Percentiles rank a stretch among this genome's conserved stretches.
Evolutionary conservation across 768 basidiomycete species (phyloP).

Genomic region (Rhodotorula taiwanensis): DNA sequence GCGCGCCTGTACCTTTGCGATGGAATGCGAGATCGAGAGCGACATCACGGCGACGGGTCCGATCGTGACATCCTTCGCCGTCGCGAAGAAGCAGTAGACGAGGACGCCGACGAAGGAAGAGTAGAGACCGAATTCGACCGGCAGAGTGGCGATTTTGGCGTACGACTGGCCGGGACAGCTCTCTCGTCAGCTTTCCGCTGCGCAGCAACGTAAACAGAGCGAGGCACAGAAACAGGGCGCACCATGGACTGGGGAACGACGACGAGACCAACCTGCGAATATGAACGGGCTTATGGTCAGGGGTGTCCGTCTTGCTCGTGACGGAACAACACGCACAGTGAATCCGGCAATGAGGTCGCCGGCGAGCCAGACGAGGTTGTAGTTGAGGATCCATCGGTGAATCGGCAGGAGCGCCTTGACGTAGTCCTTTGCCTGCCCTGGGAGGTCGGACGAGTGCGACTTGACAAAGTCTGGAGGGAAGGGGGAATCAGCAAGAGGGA

Average conservation of each 20-base stretch:
- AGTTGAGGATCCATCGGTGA: conserved; percentile 31
- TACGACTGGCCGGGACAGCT: conserved; percentile 31
- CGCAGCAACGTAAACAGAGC: too few species aligned
- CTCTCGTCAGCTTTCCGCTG: too few species aligned
- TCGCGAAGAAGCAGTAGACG: conserved; percentile 63
- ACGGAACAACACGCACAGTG: neutral
- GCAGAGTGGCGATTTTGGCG: conserved; percentile 61
- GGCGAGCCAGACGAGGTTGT: conserved; percentile 33
- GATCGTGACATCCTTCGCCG: conserved; percentile 94
- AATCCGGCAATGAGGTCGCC: conserved; percentile 41
- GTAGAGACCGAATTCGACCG: conserved; percentile 84
- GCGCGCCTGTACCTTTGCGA: conserved; percentile 25
- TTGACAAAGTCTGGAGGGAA: conserved; percentile 4
- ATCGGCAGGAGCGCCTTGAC: conserved; percentile 21
- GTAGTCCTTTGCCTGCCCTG: neutral
- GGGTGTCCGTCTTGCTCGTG: neutral
- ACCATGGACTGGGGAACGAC: conserved; percentile 90
- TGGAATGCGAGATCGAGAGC: conserved; percentile 53
- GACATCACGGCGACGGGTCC: conserved; percentile 99
- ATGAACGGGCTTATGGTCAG: neutral
- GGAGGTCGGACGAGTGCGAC: neutral
- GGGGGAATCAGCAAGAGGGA: neutral
- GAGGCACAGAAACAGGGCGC: too few species aligned
- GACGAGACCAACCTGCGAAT: conserved; percentile 67
- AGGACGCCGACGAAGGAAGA: conserved; percentile 87